Base-by-base conservation (phyloP, 495 filamentous ascomycete species). In the Lasiosphaeria hispida region DNA sequence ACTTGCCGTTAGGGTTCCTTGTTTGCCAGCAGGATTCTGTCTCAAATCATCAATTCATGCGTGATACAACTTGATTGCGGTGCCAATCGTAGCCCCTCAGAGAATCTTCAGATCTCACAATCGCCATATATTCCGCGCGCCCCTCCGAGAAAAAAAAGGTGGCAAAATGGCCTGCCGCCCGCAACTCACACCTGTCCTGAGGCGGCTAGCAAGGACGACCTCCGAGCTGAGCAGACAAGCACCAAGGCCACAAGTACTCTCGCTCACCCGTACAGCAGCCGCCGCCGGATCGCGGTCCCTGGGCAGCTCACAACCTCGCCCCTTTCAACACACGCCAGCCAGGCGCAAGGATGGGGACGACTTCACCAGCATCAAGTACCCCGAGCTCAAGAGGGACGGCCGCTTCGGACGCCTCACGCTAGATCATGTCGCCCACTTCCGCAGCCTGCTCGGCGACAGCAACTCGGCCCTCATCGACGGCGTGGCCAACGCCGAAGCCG, bases 291-390 rank as follows among this genome's bases (percentile, higher is more conserved):
- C 41, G 7, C 68, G 77, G 39, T 65, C 63, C 55, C 62, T 80
- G 48, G 69, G 72, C 55, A 72, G 41, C 42, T 71, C 74, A 0
- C 65, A 63, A 3, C 60, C 65, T 40, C 53, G 11, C 66, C 67
- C 11, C 55, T 51, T 23, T 42, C 80, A 44, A 81, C 86, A 64
- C 69, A 82, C 51, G 81, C 87, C 65, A 84, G 23, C 23, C 23
- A 30, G 23, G 23, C 23, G 23, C 23, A 30, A 30, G 23, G 23
- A 2, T 5, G 23, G 85, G 69, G 53, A 55, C 40, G 53, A 86
- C 68, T 88, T 85, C 74, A 97, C 92, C 38, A 87, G 87, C 57
- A 87, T 94, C 49, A 84, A 85, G 61, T 92, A 97, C 70, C 94
- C 94, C 15, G 82, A 89, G 55, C 72, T 97, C 62, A 82, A 91